phyloP scores from a whole-genome alignment of 495 filamentous ascomycete genomes.

The Neurospora sp. region DNA sequence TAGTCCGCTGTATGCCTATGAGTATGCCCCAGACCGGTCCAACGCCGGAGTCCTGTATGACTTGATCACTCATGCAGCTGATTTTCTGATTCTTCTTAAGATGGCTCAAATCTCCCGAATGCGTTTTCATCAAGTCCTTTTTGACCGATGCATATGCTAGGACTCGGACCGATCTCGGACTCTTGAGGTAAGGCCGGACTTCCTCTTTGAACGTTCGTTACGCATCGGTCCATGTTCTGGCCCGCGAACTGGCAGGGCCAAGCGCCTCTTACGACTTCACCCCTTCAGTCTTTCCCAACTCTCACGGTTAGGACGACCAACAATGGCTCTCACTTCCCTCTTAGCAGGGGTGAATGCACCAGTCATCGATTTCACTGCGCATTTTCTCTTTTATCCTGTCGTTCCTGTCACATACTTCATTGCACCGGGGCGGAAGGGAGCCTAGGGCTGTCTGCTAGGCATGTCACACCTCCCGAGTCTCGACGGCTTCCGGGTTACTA shows the following conservation, averaged over 20 bases:
- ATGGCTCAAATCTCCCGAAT: background rate
- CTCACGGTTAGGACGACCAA: background rate
- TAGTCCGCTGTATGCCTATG: background rate
- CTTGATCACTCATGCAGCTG: background rate
- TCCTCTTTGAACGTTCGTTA: background rate
- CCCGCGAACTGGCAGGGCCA: background rate
- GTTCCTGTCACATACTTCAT: background rate
- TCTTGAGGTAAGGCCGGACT: background rate
- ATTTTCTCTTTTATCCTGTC: background rate
- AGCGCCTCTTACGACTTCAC: background rate
- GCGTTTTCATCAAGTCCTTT: background rate
- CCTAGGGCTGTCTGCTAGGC: background rate
- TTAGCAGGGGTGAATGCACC: background rate
- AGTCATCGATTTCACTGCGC: background rate
- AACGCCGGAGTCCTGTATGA: background rate
- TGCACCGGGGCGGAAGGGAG: background rate
- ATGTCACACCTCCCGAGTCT: background rate
- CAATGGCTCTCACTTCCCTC: background rate
- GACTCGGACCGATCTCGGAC: background rate
- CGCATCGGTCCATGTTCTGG: background rate
- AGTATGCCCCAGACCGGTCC: background rate
- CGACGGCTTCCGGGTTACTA: background rate
- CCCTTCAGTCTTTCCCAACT: background rate
- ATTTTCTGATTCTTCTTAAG: background rate
- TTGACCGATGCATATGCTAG: background rate